Base-by-base conservation (phyloP, 2,329 filamentous ascomycete genomes). In the Talaromyces sp. region DNA sequence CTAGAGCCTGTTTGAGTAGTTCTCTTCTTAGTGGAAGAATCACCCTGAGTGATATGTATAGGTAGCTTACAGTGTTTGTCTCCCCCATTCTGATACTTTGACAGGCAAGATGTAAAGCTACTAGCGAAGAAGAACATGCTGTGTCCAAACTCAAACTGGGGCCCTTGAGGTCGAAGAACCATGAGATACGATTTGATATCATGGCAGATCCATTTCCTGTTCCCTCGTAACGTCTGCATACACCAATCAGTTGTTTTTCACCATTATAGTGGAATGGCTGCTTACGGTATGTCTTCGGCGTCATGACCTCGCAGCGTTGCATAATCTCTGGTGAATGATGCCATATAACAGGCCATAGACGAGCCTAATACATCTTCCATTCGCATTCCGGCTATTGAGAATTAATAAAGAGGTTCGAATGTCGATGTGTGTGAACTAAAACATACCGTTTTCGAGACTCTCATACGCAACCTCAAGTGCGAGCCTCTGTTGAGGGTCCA, bases 111-210 rank as follows among this genome's bases (percentile, higher is more conserved):
- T 77, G 71, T 7, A 77, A 53, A 2, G 71, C 75, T 6, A 67
- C 60, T 31, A 74, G 45, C 6, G 66, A 65, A 2, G 69, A 62
- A 6, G 72, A 73, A 64, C 75, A 75, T 1, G 68, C 75, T 0
- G 75, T 76, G 49, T 76, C 71, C 1, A 76, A 22, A 7, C 70
- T 73, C 2, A 74, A 43, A 36, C 68, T 70, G 0, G 74, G 70
- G 0, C 74, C 75, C 8, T 63, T 54, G 3, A 77, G 59, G 64
- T 77, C 70, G 56, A 70, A 77, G 22, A 70, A 70, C 56, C 71
- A 73, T 5, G 73, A 75, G 3, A 78, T 53, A 0, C 75, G 70
- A 49, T 77, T 77, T 3, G 75, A 65, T 15, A 72, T 54, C 27
- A 74, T 59, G 5, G 67, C 64, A 10, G 43, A 17, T 1, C 65